Conservation (phyloP, 2,329 filamentous ascomycete species). For the Aspergillus pseudoglaucus region DNA sequence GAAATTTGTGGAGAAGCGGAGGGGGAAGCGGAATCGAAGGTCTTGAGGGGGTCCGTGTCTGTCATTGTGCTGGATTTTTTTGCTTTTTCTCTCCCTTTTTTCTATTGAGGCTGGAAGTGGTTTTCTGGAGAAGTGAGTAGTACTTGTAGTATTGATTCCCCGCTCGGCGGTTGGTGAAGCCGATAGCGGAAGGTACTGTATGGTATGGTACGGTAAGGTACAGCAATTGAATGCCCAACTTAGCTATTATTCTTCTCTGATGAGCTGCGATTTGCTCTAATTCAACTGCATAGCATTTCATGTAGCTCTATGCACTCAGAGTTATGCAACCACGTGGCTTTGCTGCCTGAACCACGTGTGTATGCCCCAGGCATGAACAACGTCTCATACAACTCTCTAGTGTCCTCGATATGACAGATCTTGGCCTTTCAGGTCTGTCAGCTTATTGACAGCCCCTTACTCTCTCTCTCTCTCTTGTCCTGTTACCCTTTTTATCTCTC, state of each 20-base stretch:
- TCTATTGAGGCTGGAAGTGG: background rate
- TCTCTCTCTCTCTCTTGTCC: background rate
- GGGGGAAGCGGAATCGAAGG: conserved; percentile 16
- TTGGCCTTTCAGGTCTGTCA: too few relatives aligned
- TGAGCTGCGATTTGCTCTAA: background rate
- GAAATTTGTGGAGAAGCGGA: conserved; percentile 48
- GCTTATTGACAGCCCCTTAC: too few relatives aligned
- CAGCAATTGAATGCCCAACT: background rate
- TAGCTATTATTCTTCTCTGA: background rate
- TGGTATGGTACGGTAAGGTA: background rate
- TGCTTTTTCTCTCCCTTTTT: background rate
- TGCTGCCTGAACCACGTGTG: background rate
- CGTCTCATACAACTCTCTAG: too few relatives aligned
- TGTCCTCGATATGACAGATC: too few relatives aligned
- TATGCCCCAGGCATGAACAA: conserved; percentile 1
- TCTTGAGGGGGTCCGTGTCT: conserved; percentile 26
- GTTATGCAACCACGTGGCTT: background rate
- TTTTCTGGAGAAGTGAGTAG: background rate
- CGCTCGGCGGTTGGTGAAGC: too few relatives aligned
- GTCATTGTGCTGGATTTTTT: background rate
- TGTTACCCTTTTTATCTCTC: background rate
- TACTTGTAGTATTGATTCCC: too few relatives aligned
- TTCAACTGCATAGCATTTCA: background rate
- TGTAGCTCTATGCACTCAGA: background rate
- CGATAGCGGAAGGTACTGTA: background rate